Percentiles rank a stretch among this genome's conserved stretches.
These are phyloP conservation scores for Calocybe indica DNA, from an alignment of 768 basidiomycete species.

Conservation along the genomic window DNA sequence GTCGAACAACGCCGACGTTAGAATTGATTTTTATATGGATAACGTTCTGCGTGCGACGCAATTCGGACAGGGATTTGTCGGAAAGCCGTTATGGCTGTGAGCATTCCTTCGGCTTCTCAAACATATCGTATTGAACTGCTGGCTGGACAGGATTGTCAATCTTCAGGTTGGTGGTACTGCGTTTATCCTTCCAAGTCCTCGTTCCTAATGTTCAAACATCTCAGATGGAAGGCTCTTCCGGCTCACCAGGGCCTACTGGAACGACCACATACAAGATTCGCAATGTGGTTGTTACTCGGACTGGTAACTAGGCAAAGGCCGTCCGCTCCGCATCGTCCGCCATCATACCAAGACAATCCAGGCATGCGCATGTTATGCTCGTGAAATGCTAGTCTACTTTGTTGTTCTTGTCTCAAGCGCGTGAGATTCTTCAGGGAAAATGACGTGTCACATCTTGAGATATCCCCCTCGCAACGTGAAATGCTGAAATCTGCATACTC, in stretches of 20 bases:
- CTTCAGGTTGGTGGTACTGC: constrained; percentile 23
- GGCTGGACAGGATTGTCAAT: constrained; percentile 30
- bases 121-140: background rate
- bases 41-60: constrained; percentile 29
- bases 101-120: constrained; percentile 5
- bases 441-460: background rate
- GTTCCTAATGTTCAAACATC: background rate
- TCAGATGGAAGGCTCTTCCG: constrained; percentile 42
- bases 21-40: constrained; percentile 37
- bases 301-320: constrained; percentile 15
- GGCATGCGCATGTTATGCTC: background rate
- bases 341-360: too few species aligned
- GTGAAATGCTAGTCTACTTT: background rate
- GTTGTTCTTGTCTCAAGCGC: background rate
- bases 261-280: constrained; percentile 36
- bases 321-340: too few species aligned
- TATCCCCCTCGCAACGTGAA: background rate
- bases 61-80: constrained; percentile 33
- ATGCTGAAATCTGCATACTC: background rate
- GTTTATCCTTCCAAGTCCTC: background rate
- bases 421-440: background rate
- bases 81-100: constrained; percentile 35
- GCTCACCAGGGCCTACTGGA: constrained; percentile 34
- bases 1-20: constrained; percentile 29
- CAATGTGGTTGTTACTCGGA: constrained; percentile 32